Base-by-base conservation (phyloP, 2,329 filamentous ascomycete genomes). In the Colletotrichum orbiculare region DNA sequence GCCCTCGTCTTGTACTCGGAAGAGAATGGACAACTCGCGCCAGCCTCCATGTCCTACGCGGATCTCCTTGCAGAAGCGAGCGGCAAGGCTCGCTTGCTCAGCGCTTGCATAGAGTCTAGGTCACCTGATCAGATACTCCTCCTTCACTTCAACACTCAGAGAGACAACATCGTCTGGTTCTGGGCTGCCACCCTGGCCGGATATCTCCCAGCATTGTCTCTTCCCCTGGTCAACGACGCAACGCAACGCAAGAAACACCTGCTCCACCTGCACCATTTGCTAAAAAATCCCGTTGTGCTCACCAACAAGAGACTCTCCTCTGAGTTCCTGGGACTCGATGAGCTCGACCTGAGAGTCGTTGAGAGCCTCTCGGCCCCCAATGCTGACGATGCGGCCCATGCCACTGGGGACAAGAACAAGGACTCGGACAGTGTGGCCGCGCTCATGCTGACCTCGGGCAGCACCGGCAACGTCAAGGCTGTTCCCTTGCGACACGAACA, bases 391-490 rank as follows among this genome's bases (percentile, higher is more conserved):
- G 39, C 10, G 38, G 33, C 15, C 5, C 45, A 37, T 12, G n/a
- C 37, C 37, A 42, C 13, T 9, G 43, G 8, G 43, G 46, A 41
- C 47, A 41, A 15, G 6, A 53, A 8, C 25, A 52, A 6, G 33
- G 5, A 13, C 47, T 33, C 25, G n/a, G 53, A 55, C 53, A 60
- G 70, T 12, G 41, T 72, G 2, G 78, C 78, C 4, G 69, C 76
- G 1, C 71, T 85, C 2, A 83, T 86, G 81, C 73, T 87, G 4
- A 87, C 84, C 1, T 86, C 83, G 1, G 84, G 85, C 3, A 83
- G 79, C 67, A 83, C 81, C 15, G 83, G 83, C 2, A 78, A 80
- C 54, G 74, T 81, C 4, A 87, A 87, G 69, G 83, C 82, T 0
- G 84, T 86, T 0, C 68, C 65, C 1, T 73, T 86, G 1, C 75